Base-by-base conservation (phyloP, 768 basidiomycete species). In the Mycena alexandri region DNA sequence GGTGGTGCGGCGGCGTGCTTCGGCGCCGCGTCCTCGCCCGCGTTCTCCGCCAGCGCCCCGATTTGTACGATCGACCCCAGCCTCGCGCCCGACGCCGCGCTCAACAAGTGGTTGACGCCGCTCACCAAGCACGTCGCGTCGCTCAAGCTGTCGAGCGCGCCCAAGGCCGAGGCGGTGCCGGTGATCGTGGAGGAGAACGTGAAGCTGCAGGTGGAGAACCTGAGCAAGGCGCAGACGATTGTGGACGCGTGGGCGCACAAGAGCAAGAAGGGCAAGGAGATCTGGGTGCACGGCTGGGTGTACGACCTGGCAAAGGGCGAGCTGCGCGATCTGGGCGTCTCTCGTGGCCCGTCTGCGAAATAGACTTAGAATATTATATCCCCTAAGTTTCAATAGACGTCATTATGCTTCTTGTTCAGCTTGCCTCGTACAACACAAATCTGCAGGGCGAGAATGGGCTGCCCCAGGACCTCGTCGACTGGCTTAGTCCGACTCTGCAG, bases 341-440 rank as follows among this genome's bases (percentile, higher is more conserved):
- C 86, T 29, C 75, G 73, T 42, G 83, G 84, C 12, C 82, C 82
- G 38, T 68, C 75, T 43, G 55, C 55, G 19, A 36, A 53, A 43
- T 44, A 13, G 63, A 65, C 22, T 29, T 29, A 29, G 29, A 3
- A 29, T 29, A 29, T 29, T 29, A 29, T 29, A 29, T 29, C 29
- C 29, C 3, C 29, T 29, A 29, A 29, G 29, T 29, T 29, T 29
- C n/a, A n/a, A n/a, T n/a, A n/a, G n/a, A n/a, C 29, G 6, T 29
- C 29, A 29, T 29, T 6, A 29, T 29, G 29, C 29, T 91, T 22
- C 80, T 93, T 60, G 90, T 95, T 7, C 93, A 94, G 74, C 90
- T 95, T 60, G 92, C 92, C 13, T 90, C 94, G 4, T 98, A 96
- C 82, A 98, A 98, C 75, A 95, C 95, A 8, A 95, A 95, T 74